A percentile compares a stretch with the other conserved stretches of the same genome.
Evolutionary conservation across 306 rosid species (phyloP).

Genomic region (barrel medic (Medicago truncatula)): DNA sequence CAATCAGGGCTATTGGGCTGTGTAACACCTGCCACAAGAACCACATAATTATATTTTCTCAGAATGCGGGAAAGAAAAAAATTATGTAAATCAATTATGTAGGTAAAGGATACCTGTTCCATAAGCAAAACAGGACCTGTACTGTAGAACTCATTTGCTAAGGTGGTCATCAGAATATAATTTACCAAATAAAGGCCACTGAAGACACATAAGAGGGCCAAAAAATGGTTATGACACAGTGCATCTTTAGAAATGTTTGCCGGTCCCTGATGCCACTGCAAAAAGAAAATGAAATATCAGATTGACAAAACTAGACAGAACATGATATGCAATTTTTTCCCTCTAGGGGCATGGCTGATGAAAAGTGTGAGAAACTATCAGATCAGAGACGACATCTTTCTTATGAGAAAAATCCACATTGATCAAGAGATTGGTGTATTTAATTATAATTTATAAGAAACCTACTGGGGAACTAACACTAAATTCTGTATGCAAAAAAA

Average conservation of each 20-base stretch:
- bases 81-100: slow-evolving; percentile 29
- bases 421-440: slow-evolving; percentile 8
- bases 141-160: slow-evolving; percentile 70
- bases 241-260: slow-evolving; percentile 64
- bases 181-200: slow-evolving; percentile 82
- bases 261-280: slow-evolving; percentile 69
- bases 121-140: slow-evolving; percentile 70
- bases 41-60: slow-evolving; percentile 32
- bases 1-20: slow-evolving; percentile 65
- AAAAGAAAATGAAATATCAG: slow-evolving; percentile 42
- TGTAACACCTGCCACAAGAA: slow-evolving; percentile 66
- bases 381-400: slow-evolving; percentile 18
- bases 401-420: slow-evolving; percentile 15
- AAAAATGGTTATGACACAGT: slow-evolving; percentile 79
- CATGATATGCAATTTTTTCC: slow-evolving; percentile 21
- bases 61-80: background rate
- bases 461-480: background rate
- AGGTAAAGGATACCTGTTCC: slow-evolving; percentile 73
- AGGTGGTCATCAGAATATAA: slow-evolving; percentile 66
- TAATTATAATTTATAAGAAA: slow-evolving; percentile 21
- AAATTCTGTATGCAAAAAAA: slow-evolving; percentile 30
- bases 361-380: slow-evolving; percentile 27
- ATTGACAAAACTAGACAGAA: slow-evolving; percentile 40
- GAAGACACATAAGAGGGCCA: slow-evolving; percentile 72
- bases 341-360: slow-evolving; percentile 23